Evolutionary conservation across 1,139 yeast genomes (phyloP).

Genomic region (Sugiyamaella castrensis): DNA sequence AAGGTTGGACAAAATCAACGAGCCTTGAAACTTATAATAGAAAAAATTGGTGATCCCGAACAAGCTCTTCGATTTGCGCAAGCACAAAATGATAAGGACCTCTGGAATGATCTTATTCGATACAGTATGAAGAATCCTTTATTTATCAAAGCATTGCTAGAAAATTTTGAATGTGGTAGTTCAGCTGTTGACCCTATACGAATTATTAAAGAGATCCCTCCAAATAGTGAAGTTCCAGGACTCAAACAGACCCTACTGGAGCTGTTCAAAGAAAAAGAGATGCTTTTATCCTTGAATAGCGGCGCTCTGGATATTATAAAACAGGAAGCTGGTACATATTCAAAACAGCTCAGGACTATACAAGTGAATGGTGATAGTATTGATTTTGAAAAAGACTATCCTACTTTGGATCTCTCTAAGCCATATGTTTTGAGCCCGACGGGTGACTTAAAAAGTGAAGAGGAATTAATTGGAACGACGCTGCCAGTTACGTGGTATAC

Average conservation of each 20-base stretch:
- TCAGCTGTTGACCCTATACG: slow-evolving; percentile 66
- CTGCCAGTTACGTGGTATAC: slow-evolving; percentile 16
- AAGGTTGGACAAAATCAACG: slow-evolving; percentile 75
- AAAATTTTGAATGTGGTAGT: slow-evolving; percentile 59
- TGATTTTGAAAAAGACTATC: slow-evolving; percentile 17
- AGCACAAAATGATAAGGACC: slow-evolving; percentile 64
- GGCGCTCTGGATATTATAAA: slow-evolving; percentile 62
- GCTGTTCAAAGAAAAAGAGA: slow-evolving; percentile 63
- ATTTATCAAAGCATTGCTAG: slow-evolving; percentile 71
- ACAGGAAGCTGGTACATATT: slow-evolving; percentile 47
- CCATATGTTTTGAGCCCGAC: slow-evolving; percentile 17
- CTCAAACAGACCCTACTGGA: slow-evolving; percentile 58
- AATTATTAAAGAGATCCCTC: slow-evolving; percentile 64
- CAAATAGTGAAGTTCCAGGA: slow-evolving; percentile 59
- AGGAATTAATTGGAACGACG: slow-evolving; percentile 32
- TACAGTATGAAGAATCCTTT: slow-evolving; percentile 70
- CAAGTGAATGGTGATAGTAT: slow-evolving; percentile 23
- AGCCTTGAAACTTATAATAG: slow-evolving; percentile 74
- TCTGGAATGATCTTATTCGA: slow-evolving; percentile 74
- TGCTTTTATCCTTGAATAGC: slow-evolving; percentile 55
- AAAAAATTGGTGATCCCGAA: slow-evolving; percentile 71
- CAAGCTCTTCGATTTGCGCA: slow-evolving; percentile 81
- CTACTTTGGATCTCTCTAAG: slow-evolving; percentile 20
- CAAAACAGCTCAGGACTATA: slow-evolving; percentile 19
- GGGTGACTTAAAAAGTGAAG: slow-evolving; percentile 14